phyloP scores from a whole-genome alignment of 805 yeast species.

The Ascoidea rubescens region DNA sequence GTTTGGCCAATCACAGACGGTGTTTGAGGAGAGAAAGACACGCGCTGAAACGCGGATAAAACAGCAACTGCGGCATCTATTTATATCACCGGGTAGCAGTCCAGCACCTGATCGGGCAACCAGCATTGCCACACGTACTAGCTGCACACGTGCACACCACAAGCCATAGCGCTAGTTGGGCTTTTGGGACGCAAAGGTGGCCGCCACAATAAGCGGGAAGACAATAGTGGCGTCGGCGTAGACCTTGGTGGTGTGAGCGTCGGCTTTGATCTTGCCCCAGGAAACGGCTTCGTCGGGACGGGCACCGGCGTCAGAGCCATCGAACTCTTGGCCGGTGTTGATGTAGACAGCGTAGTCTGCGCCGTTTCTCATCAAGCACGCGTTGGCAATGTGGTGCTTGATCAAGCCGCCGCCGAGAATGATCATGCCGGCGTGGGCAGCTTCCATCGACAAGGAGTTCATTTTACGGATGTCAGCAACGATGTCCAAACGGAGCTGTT shows the following conservation, averaged over 20 bases:
- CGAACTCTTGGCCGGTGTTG: constrained; percentile 97
- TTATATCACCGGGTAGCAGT: no score
- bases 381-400: constrained; percentile 95
- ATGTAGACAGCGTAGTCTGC: constrained; percentile 96
- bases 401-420: constrained; percentile 93
- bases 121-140: no score
- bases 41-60: no score
- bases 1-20: no score
- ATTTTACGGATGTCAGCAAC: constrained; percentile 88
- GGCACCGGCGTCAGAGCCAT: constrained; percentile 98
- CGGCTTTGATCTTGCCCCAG: constrained; percentile 98
- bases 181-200: constrained; percentile 99
- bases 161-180: no score
- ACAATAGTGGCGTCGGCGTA: constrained; percentile 93
- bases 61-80: no score
- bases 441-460: constrained; percentile 91
- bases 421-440: constrained; percentile 89
- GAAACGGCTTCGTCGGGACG: constrained; percentile 98
- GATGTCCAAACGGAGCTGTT: constrained; percentile 78
- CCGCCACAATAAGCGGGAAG: constrained; percentile 95
- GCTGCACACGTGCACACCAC: no score
- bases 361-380: constrained; percentile 98
- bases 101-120: no score
- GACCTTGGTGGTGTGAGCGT: constrained; percentile 82
- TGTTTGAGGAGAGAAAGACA: no score